phyloP scores from a whole-genome alignment of 2,329 filamentous ascomycete genomes.

The Ascochyta fabae region DNA sequence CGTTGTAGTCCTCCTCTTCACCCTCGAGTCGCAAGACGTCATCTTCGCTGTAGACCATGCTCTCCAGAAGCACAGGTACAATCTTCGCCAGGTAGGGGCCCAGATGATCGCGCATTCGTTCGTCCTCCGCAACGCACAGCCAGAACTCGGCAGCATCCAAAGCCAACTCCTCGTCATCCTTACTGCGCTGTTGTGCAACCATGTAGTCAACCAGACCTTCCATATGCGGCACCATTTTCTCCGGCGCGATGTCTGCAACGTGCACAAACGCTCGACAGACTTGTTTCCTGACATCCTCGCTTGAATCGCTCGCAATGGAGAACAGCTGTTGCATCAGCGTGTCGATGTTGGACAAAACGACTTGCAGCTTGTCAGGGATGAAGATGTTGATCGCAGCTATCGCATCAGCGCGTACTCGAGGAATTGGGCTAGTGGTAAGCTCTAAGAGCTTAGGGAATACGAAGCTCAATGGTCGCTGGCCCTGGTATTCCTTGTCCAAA shows the following conservation, averaged over 20 bases:
- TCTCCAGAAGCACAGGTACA: slow-evolving; percentile 86
- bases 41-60: slow-evolving; percentile 96
- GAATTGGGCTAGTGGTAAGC: slow-evolving; percentile 76
- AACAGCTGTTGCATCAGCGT: slow-evolving; percentile 83
- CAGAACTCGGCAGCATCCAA: slow-evolving; percentile 97
- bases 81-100: slow-evolving; percentile 82
- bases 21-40: slow-evolving; percentile 85
- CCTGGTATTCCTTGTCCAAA: slow-evolving; percentile 85
- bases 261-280: slow-evolving; percentile 94
- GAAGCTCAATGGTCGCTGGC: slow-evolving; percentile 84
- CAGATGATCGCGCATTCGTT: slow-evolving; percentile 76
- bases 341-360: slow-evolving; percentile 81
- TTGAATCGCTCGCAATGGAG: slow-evolving; percentile 75
- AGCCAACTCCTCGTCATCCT: slow-evolving; percentile 84
- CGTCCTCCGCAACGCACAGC: slow-evolving; percentile 90
- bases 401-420: slow-evolving; percentile 80
- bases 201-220: slow-evolving; percentile 91
- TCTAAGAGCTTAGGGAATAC: slow-evolving; percentile 90
- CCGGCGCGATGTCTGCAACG: slow-evolving; percentile 86
- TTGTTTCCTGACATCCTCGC: slow-evolving; percentile 83
- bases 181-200: slow-evolving; percentile 81
- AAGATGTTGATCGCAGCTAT: slow-evolving; percentile 91
- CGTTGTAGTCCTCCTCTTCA: slow-evolving; percentile 81
- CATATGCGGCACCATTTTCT: slow-evolving; percentile 89
- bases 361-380: slow-evolving; percentile 81